phyloP scores from a whole-genome alignment of 176 grass and related monocot genomes.

The Phoenix roebelenii region DNA sequence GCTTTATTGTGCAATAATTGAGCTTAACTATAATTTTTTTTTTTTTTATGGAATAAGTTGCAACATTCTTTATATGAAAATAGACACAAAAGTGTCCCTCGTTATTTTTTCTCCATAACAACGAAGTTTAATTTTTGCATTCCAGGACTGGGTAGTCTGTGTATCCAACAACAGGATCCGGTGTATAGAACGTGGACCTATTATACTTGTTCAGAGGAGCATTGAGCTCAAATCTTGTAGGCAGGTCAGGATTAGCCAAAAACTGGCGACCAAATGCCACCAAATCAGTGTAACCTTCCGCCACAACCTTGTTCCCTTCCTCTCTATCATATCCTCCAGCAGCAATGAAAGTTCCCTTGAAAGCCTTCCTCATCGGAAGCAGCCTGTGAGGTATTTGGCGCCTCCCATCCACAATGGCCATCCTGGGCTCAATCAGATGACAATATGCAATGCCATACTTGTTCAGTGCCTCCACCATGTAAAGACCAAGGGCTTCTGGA shows the following conservation, averaged over 20 bases:
- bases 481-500: slow-evolving; percentile 19
- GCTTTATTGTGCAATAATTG: no score
- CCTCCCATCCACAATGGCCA: slow-evolving; percentile 10
- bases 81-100: neutral
- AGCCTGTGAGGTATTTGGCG: slow-evolving; percentile 22
- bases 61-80: no score
- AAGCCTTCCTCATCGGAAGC: slow-evolving; percentile 26
- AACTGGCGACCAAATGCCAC: slow-evolving; percentile 24
- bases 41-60: no score
- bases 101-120: neutral
- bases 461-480: slow-evolving; percentile 25
- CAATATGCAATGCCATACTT: slow-evolving; percentile 26
- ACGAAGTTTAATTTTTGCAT: neutral
- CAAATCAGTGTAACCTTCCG: slow-evolving; percentile 29
- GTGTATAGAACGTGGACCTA: slow-evolving; percentile 25
- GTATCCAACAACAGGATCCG: slow-evolving; percentile 37
- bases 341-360: slow-evolving; percentile 29
- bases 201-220: slow-evolving; percentile 11
- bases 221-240: neutral
- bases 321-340: slow-evolving; percentile 29
- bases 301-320: slow-evolving; percentile 37
- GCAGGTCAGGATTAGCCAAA: slow-evolving; percentile 39
- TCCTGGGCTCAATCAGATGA: slow-evolving; percentile 29
- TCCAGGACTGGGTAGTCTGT: slow-evolving; percentile 30
- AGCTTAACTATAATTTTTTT: no score